A percentile compares a stretch with the other conserved stretches of the same genome.
Evolutionary conservation across 371 early-diverging fungal genomes (phyloP).

Genomic region (Basidiobolus meristosporus): DNA sequence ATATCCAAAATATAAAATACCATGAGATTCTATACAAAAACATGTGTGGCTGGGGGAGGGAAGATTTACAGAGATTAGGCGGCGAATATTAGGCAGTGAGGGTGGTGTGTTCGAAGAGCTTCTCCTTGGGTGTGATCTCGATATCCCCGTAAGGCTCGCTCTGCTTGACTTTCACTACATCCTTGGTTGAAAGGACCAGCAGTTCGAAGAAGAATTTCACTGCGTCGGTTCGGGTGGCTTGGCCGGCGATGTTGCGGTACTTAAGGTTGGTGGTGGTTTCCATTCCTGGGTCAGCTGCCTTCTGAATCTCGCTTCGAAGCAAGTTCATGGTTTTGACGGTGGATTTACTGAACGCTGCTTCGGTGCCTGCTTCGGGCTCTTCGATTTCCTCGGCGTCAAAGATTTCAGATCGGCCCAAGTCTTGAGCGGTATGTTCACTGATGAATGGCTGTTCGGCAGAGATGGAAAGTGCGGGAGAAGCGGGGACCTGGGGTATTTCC

Average conservation of each 20-base stretch:
- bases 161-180: conserved; percentile 70
- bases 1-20: no score
- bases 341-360: conserved; percentile 6
- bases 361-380: not conserved
- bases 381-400: conserved; percentile 1
- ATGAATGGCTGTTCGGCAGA: no score
- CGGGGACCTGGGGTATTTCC: no score
- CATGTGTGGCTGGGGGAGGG: no score
- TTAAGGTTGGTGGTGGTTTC: not conserved
- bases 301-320: not conserved
- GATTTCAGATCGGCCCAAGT: no score
- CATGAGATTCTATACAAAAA: no score
- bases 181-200: conserved; percentile 70
- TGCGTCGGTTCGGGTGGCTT: conserved; percentile 30
- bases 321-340: conserved; percentile 8
- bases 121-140: conserved; percentile 20
- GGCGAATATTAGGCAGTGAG: no score
- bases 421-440: no score
- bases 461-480: no score
- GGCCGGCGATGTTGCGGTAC: not conserved
- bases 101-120: no score
- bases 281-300: not conserved
- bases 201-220: conserved; percentile 82
- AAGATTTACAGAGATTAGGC: no score
- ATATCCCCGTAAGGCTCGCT: conserved; percentile 67